These are phyloP conservation scores for Spergularia bocconei DNA, from an alignment of 148 eudicot genomes.

Conservation along the genomic window DNA sequence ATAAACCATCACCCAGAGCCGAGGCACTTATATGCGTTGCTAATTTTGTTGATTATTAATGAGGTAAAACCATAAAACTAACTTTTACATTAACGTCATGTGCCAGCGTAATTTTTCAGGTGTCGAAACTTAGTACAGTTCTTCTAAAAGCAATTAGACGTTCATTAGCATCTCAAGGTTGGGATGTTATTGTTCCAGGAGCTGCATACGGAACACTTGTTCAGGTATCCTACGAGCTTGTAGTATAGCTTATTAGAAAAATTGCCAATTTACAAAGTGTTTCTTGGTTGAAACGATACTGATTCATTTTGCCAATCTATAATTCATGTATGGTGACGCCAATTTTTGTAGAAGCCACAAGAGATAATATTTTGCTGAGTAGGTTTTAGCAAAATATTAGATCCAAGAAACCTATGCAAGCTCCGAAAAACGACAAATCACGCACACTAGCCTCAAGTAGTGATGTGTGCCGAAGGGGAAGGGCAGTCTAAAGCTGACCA, in stretches of 20 bases:
- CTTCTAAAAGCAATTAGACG: conserved; percentile 76
- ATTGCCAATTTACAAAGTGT: not conserved
- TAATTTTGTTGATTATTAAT: not conserved
- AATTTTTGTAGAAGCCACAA: no score
- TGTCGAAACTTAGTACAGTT: conserved; percentile 80
- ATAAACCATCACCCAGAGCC: not conserved
- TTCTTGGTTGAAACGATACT: not conserved
- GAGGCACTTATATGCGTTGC: not conserved
- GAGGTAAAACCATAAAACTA: conserved; percentile 27
- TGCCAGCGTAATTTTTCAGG: conserved; percentile 87
- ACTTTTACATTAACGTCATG: conserved; percentile 30
- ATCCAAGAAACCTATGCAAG: no score
- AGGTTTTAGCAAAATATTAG: no score
- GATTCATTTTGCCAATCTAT: not conserved
- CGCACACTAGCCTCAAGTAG: no score
- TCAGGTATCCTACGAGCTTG: conserved; percentile 43
- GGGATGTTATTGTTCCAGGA: conserved; percentile 98
- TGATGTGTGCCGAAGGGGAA: no score
- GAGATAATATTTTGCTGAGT: no score
- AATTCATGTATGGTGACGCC: no score
- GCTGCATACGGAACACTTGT: conserved; percentile 69
- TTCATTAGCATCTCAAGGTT: conserved; percentile 72
- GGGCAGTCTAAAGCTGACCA: no score
- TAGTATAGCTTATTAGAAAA: not conserved
- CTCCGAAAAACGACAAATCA: no score